These are phyloP conservation scores for Piper longum DNA, from an alignment of 164 flowering plant species.

Conservation along the genomic window DNA sequence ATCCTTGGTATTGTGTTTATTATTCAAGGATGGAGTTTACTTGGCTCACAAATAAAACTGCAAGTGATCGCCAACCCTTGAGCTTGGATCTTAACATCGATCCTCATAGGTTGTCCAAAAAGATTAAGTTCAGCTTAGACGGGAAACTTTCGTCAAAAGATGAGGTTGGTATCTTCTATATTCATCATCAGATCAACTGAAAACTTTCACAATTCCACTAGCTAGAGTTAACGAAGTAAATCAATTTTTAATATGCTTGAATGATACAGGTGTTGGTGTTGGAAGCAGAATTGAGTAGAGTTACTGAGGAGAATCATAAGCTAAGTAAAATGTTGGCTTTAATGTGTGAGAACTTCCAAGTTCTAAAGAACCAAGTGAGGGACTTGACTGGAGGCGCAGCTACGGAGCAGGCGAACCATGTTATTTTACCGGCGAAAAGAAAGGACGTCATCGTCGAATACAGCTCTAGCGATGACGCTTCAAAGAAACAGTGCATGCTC, in stretches of 20 bases:
- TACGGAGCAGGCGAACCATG: background rate
- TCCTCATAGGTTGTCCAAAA: background rate
- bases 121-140: background rate
- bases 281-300: conserved; percentile 6
- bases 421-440: conserved; percentile 25
- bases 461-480: conserved; percentile 45
- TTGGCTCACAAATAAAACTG: background rate
- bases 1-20: background rate
- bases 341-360: conserved; percentile 3
- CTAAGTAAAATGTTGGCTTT: conserved; percentile 3
- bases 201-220: too few relatives aligned
- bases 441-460: conserved; percentile 17
- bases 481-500: conserved; percentile 20
- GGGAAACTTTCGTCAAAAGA: background rate
- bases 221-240: too few relatives aligned
- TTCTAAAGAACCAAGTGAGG: conserved; percentile 4
- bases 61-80: too few relatives aligned
- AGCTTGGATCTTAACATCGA: conserved; percentile 2
- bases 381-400: conserved; percentile 7
- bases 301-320: conserved; percentile 3
- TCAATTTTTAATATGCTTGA: background rate
- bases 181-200: too few relatives aligned
- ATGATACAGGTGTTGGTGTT: background rate
- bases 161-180: background rate
- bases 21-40: background rate